phyloP scores from a whole-genome alignment of 495 filamentous ascomycete species.

The Hypoxylon trugodes region DNA sequence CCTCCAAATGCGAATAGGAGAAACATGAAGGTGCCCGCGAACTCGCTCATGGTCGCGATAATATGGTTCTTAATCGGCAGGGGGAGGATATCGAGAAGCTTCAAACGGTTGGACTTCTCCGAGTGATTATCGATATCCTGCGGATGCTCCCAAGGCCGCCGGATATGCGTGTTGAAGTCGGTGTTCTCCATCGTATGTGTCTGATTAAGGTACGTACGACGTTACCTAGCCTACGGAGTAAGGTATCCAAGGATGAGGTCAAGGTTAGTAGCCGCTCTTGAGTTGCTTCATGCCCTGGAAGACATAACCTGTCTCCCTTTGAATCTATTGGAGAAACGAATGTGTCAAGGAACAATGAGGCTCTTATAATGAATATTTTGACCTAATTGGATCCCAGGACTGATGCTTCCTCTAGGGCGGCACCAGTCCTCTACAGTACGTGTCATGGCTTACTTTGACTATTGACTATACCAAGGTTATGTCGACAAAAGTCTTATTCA shows the following conservation, averaged over 20 bases:
- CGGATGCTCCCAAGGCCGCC: conserved; percentile 11
- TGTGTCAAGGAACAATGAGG: too few species aligned
- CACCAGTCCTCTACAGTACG: too few species aligned
- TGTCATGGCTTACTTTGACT: neutral
- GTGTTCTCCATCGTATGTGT: conserved; percentile 17
- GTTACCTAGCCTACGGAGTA: too few species aligned
- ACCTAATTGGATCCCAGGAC: too few species aligned
- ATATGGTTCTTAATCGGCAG: conserved; percentile 52
- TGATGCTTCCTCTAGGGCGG: too few species aligned
- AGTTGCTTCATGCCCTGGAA: too few species aligned
- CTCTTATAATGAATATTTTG: too few species aligned
- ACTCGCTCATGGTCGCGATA: conserved; percentile 72
- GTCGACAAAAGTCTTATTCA: neutral
- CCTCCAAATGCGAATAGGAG: conserved; percentile 83
- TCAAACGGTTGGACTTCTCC: neutral
- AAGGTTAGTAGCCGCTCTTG: too few species aligned
- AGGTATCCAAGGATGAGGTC: too few species aligned
- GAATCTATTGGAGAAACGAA: too few species aligned
- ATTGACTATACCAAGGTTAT: neutral
- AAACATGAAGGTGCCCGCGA: conserved; percentile 84
- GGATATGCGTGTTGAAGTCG: conserved; percentile 20
- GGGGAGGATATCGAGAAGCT: conserved; percentile 9
- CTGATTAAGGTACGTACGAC: too few species aligned
- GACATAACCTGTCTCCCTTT: too few species aligned
- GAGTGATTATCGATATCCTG: neutral